These are phyloP conservation scores for Floccularia luteovirens DNA, from an alignment of 768 basidiomycete species.

Conservation along the genomic window DNA sequence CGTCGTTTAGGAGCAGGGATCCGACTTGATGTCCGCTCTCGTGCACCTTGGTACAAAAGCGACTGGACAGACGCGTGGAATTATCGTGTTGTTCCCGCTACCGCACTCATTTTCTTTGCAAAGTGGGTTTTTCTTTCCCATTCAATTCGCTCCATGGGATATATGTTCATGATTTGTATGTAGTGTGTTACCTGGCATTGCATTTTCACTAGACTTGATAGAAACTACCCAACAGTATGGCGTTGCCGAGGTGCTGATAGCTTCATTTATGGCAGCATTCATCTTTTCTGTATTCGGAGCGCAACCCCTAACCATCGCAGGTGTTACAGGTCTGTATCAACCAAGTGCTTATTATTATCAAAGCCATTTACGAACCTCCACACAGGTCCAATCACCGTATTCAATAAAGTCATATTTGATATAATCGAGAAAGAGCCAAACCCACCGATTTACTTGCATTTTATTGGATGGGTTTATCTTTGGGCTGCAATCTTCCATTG, in stretches of 20 bases:
- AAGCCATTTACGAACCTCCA: neutral
- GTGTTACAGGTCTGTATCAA: slow-evolving; percentile 62
- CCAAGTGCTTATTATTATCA: neutral
- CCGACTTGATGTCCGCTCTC: slow-evolving; percentile 55
- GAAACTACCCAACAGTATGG: slow-evolving; percentile 89
- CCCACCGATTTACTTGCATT: slow-evolving; percentile 73
- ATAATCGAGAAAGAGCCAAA: slow-evolving; percentile 52
- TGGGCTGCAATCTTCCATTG: slow-evolving; percentile 87
- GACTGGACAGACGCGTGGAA: slow-evolving; percentile 94
- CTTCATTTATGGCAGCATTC: slow-evolving; percentile 86
- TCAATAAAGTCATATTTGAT: slow-evolving; percentile 85
- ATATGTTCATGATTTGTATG: neutral
- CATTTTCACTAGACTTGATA: slow-evolving; percentile 88
- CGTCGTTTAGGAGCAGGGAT: slow-evolving; percentile 52
- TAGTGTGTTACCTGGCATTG: slow-evolving; percentile 84
- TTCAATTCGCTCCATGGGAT: neutral
- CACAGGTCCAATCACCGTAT: slow-evolving; percentile 83
- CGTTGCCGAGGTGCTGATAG: slow-evolving; percentile 76
- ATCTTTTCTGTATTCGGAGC: slow-evolving; percentile 83
- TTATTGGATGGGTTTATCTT: slow-evolving; percentile 88
- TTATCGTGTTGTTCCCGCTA: slow-evolving; percentile 84
- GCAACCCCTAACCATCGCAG: slow-evolving; percentile 88
- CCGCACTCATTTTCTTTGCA: slow-evolving; percentile 79
- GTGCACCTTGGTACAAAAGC: slow-evolving; percentile 72
- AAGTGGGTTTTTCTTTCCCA: slow-evolving; percentile 40